A percentile compares a stretch with the other conserved stretches of the same genome.
phyloP scores from a whole-genome alignment of 768 basidiomycete genomes.

The Hortiboletus campestris region DNA sequence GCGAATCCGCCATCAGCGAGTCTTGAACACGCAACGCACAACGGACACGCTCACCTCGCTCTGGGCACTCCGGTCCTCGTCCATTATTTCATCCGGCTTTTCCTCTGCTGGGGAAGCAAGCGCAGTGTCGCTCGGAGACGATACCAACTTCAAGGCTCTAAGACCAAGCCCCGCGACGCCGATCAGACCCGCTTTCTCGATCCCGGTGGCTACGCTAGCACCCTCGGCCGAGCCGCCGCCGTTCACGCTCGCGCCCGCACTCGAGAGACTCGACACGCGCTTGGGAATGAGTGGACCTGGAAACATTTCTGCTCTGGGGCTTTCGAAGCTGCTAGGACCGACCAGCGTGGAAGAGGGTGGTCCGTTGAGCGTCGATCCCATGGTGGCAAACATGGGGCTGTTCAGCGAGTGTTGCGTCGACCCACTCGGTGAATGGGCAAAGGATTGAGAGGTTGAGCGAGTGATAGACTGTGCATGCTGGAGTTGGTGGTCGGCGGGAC shows the following conservation, averaged over 20 bases:
- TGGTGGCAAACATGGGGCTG: slow-evolving; percentile 36
- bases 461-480: slow-evolving; percentile 32
- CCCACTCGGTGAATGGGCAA: slow-evolving; percentile 32
- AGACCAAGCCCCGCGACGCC: slow-evolving; percentile 29
- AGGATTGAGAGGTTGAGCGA: slow-evolving; percentile 7
- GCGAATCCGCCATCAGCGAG: neutral
- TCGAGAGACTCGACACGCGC: slow-evolving; percentile 30
- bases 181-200: slow-evolving; percentile 21
- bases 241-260: slow-evolving; percentile 24
- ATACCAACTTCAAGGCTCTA: slow-evolving; percentile 36
- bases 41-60: slow-evolving; percentile 60
- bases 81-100: slow-evolving; percentile 29
- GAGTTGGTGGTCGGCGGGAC: slow-evolving; percentile 49
- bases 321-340: slow-evolving; percentile 33
- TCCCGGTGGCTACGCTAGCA: slow-evolving; percentile 12
- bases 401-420: slow-evolving; percentile 46
- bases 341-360: slow-evolving; percentile 23
- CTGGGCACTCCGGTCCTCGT: slow-evolving; percentile 55
- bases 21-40: neutral
- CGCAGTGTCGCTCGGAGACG: slow-evolving; percentile 64
- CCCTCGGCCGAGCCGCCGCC: slow-evolving; percentile 24
- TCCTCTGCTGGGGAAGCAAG: slow-evolving; percentile 41
- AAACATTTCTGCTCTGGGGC: slow-evolving; percentile 24
- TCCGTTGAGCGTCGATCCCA: slow-evolving; percentile 29
- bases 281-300: slow-evolving; percentile 17